Percentiles rank a stretch among this genome's conserved stretches.
These are phyloP conservation scores for Cladobotryum protrusum DNA, from an alignment of 2,329 filamentous ascomycete genomes.

Conservation along the genomic window DNA sequence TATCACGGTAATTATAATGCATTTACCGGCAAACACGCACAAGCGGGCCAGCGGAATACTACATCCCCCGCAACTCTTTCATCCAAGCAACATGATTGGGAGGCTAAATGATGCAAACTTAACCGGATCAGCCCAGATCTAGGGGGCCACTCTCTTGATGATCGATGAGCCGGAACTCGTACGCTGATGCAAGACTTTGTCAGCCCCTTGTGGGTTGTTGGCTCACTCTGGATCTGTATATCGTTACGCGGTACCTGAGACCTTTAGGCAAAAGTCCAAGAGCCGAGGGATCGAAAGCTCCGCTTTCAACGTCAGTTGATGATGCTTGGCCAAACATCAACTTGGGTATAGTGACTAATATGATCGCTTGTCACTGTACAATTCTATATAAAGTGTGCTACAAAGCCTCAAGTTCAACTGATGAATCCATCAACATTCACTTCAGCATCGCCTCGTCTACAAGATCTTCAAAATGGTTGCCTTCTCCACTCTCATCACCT, in stretches of 20 bases:
- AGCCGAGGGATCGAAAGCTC: background rate
- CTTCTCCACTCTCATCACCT: background rate
- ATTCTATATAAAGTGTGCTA: too few species aligned
- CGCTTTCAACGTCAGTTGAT: background rate
- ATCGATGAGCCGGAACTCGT: background rate
- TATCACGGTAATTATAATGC: too few species aligned
- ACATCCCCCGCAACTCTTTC: conserved; percentile 3
- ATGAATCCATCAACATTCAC: too few species aligned
- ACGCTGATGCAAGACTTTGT: background rate
- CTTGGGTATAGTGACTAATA: too few species aligned
- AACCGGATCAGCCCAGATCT: conserved; percentile 7
- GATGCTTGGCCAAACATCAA: background rate
- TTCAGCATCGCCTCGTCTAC: background rate
- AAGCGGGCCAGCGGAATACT: conserved; percentile 1
- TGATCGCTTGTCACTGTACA: too few species aligned
- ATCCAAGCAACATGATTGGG: background rate
- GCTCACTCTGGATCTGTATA: too few species aligned
- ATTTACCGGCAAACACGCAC: background rate
- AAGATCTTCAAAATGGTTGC: conserved; percentile 4
- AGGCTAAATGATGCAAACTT: conserved; percentile 7
- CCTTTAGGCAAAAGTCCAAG: conserved; percentile 8
- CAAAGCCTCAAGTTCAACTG: too few species aligned
- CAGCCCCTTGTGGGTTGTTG: too few species aligned
- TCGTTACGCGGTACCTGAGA: background rate
- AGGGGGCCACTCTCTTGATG: background rate